Evolutionary conservation across 192 early-diverging fungal species (phyloP).

Genomic region (Coemansia sp.): DNA sequence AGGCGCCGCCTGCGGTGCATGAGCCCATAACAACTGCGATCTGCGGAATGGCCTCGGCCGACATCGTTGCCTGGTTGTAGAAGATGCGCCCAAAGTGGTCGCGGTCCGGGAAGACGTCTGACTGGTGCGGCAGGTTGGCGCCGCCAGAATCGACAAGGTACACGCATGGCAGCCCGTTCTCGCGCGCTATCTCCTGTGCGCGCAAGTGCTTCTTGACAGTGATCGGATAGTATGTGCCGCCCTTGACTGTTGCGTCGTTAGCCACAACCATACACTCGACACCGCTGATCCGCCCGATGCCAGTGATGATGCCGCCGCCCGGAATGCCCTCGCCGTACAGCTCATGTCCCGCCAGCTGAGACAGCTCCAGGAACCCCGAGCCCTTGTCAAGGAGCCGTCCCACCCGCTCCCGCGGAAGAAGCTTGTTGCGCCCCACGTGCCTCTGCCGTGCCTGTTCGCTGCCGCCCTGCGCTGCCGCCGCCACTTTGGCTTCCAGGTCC

Average conservation of each 20-base stretch:
- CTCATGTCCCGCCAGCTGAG: conserved; percentile 86
- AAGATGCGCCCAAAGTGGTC: conserved; percentile 95
- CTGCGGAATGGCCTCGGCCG: conserved; percentile 82
- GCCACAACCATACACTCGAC: conserved; percentile 96
- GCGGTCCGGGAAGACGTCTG: conserved; percentile 94
- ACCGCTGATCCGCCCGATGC: conserved; percentile 89
- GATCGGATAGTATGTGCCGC: conserved; percentile 95
- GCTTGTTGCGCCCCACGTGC: conserved; percentile 81
- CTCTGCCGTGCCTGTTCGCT: conserved; percentile 78
- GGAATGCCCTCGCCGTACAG: conserved; percentile 77
- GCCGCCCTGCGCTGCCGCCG: conserved; percentile 62
- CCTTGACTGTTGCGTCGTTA: conserved; percentile 98
- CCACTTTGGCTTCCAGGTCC: conserved; percentile 34
- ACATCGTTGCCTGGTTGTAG: conserved; percentile 88
- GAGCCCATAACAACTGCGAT: conserved; percentile 97
- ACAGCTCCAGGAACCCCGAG: conserved; percentile 92
- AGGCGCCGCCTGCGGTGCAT: conserved; percentile 96
- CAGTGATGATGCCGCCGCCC: conserved; percentile 90
- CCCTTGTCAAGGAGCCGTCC: conserved; percentile 47
- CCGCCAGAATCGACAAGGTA: conserved; percentile 96
- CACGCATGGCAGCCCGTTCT: conserved; percentile 92
- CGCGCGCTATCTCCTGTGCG: conserved; percentile 93
- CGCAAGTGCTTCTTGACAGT: conserved; percentile 96
- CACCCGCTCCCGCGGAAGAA: conserved; percentile 84
- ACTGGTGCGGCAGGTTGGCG: conserved; percentile 90